phyloP scores from a whole-genome alignment of 2,329 filamentous ascomycete genomes.

The Lasiodiplodia gonubiensis region DNA sequence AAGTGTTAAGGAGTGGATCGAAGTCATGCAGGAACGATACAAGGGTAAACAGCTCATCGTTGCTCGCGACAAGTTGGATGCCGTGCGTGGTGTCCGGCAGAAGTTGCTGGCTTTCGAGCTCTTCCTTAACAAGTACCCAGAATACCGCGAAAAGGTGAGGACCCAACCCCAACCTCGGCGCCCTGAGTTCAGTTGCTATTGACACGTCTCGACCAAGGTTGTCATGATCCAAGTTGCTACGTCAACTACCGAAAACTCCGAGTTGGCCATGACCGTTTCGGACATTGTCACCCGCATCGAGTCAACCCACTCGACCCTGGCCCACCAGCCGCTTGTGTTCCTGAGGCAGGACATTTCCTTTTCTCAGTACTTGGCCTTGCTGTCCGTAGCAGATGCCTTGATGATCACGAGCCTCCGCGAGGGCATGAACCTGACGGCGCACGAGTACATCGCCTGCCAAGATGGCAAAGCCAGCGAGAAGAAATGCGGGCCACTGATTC shows the following conservation, averaged over 20 bases:
- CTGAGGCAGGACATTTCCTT: conserved; percentile 94
- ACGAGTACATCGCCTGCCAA: conserved; percentile 93
- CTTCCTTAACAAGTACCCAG: conserved; percentile 90
- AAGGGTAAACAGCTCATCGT: conserved; percentile 89
- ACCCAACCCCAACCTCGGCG: not conserved
- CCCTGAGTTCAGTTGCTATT: conserved; percentile 16
- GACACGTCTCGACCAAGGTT: conserved; percentile 55
- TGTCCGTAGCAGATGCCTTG: conserved; percentile 86
- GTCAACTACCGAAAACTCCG: conserved; percentile 84
- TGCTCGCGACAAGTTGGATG: conserved; percentile 90
- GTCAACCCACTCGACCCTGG: conserved; percentile 85
- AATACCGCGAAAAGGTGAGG: conserved; percentile 76
- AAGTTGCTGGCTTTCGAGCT: conserved; percentile 92
- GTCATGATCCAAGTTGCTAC: conserved; percentile 94
- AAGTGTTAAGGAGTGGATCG: conserved; percentile 79
- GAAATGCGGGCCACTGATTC: conserved; percentile 85
- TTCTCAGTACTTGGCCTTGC: conserved; percentile 86
- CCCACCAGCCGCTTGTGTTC: conserved; percentile 91
- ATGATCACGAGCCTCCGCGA: conserved; percentile 96
- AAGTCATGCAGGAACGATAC: conserved; percentile 81
- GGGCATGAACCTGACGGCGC: conserved; percentile 95
- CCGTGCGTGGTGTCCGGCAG: conserved; percentile 88
- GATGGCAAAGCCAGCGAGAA: conserved; percentile 76
- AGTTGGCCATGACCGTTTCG: conserved; percentile 85
- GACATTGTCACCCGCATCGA: conserved; percentile 96